A percentile compares a stretch with the other conserved stretches of the same genome.
Conservation (phyloP, 2,329 filamentous ascomycete genomes). For the Monosporascus sp. region DNA sequence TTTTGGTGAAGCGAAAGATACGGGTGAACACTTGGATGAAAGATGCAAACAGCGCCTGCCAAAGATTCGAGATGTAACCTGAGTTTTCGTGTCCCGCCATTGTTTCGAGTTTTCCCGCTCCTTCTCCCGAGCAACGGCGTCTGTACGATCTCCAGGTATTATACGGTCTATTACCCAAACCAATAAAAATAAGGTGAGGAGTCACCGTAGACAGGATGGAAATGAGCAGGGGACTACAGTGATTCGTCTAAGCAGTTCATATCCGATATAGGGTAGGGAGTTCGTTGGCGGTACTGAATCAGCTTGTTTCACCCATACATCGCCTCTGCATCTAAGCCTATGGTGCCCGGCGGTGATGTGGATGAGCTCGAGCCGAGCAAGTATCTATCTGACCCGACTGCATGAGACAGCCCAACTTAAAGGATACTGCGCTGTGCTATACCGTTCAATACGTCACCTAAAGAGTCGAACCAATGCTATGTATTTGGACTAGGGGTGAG, state of each 20-base stretch:
- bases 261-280: background rate
- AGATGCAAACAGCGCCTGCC: slow-evolving; percentile 29
- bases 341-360: background rate
- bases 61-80: slow-evolving; percentile 28
- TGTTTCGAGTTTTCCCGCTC: slow-evolving; percentile 14
- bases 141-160: background rate
- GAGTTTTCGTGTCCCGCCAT: slow-evolving; percentile 30
- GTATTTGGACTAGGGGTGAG: no score
- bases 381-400: background rate
- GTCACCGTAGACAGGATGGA: no score
- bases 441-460: no score
- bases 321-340: background rate
- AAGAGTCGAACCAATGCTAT: no score
- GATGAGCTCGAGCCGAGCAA: background rate
- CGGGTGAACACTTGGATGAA: slow-evolving; percentile 25
- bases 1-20: slow-evolving; percentile 21
- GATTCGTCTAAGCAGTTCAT: no score
- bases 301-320: background rate
- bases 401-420: background rate
- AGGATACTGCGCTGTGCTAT: no score
- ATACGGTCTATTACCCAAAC: background rate
- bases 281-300: background rate
- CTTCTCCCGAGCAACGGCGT: slow-evolving; percentile 3
- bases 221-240: no score
- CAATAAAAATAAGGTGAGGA: no score